phyloP scores from a whole-genome alignment of 1,284 basidiomycete genomes.

The Coniophora puteana region DNA sequence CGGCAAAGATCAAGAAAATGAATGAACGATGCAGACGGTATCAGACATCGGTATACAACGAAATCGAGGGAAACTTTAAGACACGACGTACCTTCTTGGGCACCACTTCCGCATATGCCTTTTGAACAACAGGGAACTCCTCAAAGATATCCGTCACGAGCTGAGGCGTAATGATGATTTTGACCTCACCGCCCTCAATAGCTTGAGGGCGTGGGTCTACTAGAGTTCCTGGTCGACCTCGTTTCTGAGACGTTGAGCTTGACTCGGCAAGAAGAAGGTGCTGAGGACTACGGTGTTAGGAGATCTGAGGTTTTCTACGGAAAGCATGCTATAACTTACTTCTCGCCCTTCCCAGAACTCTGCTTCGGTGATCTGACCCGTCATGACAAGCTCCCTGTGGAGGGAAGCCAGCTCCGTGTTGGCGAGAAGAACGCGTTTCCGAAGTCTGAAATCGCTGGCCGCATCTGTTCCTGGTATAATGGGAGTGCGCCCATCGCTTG shows the following conservation, averaged over 20 bases:
- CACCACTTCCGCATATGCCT: constrained; percentile 91
- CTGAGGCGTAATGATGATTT: constrained; percentile 90
- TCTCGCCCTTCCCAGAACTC: constrained; percentile 97
- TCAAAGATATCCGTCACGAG: constrained; percentile 95
- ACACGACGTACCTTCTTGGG: constrained; percentile 67
- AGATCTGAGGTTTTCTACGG: constrained; percentile 6
- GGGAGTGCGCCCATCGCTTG: constrained; percentile 52
- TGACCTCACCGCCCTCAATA: constrained; percentile 76
- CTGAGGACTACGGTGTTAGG: constrained; percentile 33
- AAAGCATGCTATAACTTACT: constrained; percentile 37
- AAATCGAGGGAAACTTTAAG: too few species aligned
- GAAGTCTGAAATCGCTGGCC: constrained; percentile 62
- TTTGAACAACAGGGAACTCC: constrained; percentile 93
- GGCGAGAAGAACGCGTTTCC: constrained; percentile 77
- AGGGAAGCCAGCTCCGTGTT: constrained; percentile 74
- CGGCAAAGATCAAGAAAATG: constrained; percentile 9
- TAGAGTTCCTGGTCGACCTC: constrained; percentile 81
- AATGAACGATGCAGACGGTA: too few species aligned
- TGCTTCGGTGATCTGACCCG: constrained; percentile 80
- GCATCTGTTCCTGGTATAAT: constrained; percentile 57
- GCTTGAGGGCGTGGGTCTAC: constrained; percentile 88
- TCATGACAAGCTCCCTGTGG: constrained; percentile 84
- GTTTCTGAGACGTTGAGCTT: constrained; percentile 70
- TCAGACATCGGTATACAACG: too few species aligned
- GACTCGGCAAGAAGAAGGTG: constrained; percentile 71